A percentile compares a stretch with the other conserved stretches of the same genome.
Evolutionary conservation across 768 basidiomycete genomes (phyloP).

Genomic region (Omphalotus guepiniiformis): DNA sequence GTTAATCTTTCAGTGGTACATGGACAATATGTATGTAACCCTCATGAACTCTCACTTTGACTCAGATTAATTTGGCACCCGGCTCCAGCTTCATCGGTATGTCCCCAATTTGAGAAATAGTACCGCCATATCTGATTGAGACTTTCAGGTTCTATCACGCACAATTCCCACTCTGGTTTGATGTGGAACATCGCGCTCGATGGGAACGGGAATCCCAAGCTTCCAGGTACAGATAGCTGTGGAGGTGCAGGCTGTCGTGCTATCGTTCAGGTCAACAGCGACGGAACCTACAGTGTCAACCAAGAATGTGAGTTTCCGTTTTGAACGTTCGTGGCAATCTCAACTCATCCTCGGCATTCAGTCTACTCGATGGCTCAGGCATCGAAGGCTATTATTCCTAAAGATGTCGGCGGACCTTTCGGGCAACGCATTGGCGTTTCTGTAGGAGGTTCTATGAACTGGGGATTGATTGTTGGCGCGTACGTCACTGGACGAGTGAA

Average conservation of each 20-base stretch:
- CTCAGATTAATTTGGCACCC: neutral
- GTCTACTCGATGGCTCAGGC: conserved; percentile 46
- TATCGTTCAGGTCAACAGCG: conserved; percentile 16
- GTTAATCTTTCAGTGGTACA: conserved; percentile 36
- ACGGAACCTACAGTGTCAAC: conserved; percentile 12
- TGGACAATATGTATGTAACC: conserved; percentile 40
- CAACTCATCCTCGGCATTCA: too few relatives aligned
- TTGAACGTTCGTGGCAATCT: too few relatives aligned
- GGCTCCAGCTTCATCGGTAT: conserved; percentile 19
- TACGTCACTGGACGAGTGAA: conserved; percentile 39
- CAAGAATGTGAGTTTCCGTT: conserved; percentile 1
- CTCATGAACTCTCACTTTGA: neutral
- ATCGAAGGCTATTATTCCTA: conserved; percentile 45
- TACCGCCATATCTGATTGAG: conserved; percentile 23
- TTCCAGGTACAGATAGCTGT: neutral
- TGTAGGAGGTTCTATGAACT: conserved; percentile 30
- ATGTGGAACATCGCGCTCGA: conserved; percentile 51
- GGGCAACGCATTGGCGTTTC: conserved; percentile 29
- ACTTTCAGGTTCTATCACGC: neutral
- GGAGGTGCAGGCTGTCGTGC: conserved; percentile 2
- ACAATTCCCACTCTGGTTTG: conserved; percentile 22
- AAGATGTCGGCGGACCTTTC: conserved; percentile 42
- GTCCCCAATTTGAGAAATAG: neutral
- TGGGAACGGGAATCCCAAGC: conserved; percentile 31
- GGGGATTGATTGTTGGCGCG: conserved; percentile 42